Evolutionary conservation across 768 basidiomycete species (phyloP).

Genomic region (Podaxis sp.): DNA sequence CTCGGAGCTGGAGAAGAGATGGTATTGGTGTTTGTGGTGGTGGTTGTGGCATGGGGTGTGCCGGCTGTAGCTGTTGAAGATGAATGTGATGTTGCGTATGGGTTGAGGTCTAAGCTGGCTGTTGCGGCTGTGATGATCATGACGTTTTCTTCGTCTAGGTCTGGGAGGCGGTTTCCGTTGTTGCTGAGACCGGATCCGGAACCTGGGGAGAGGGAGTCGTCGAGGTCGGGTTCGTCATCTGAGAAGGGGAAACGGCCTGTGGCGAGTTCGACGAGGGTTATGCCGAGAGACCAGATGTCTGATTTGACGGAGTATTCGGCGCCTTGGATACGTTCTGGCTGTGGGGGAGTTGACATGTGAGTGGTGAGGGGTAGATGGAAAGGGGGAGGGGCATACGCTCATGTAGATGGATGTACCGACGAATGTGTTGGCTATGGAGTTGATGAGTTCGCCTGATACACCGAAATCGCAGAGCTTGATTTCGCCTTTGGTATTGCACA

Average conservation of each 20-base stretch:
- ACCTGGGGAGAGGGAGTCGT: no score
- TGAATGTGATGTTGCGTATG: neutral
- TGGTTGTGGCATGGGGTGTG: neutral
- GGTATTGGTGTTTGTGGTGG: conserved; percentile 27
- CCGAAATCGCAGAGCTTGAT: conserved; percentile 99
- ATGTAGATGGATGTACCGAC: conserved; percentile 99
- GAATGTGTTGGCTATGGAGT: conserved; percentile 98
- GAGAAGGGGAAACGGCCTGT: conserved; percentile 98
- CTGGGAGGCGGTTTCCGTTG: conserved; percentile 27
- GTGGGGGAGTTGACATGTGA: conserved; percentile 9
- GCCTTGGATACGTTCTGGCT: conserved; percentile 99
- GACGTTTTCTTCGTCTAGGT: conserved; percentile 51
- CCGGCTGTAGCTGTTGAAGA: neutral
- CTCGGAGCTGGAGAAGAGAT: conserved; percentile 19
- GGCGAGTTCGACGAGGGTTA: conserved; percentile 94
- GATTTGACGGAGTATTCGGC: conserved; percentile 98
- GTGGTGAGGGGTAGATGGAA: neutral
- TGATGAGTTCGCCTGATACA: conserved; percentile 97
- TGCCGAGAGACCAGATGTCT: conserved; percentile 98
- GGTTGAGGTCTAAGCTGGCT: conserved; percentile 40
- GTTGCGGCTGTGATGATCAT: conserved; percentile 49
- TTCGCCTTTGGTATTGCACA: conserved; percentile 89
- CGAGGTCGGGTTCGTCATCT: conserved; percentile 42
- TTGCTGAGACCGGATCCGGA: neutral
- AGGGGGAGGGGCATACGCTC: conserved; percentile 66